Evolutionary conservation across 1,139 yeast species (phyloP), one percentile per base, ranked within the genome.

Genomic region (Protomyces pachydermus): DNA sequence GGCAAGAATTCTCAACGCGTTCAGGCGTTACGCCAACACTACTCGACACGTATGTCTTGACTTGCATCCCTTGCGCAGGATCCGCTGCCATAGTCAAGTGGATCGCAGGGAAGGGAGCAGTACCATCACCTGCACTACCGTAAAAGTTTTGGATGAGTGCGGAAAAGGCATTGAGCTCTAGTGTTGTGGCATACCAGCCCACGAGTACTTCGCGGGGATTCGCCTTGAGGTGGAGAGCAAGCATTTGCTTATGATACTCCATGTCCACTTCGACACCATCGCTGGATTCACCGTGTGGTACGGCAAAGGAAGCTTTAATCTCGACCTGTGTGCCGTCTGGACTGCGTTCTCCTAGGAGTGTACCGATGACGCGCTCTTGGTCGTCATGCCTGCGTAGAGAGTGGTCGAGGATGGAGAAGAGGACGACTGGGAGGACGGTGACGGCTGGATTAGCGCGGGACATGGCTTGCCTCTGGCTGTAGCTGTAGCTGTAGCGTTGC

Each of bases 111-210:
- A 82, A 80, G 42, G 95, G 93, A 73, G 75, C 82, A 5, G 63
- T 60, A 16, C 61, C 65, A 28, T 65, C 67, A 18, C 62, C 56
- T 50, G 60, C 63, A 23, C 78, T 72, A 54, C 86, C 80, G 76
- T 87, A 90, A 74, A 89, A 87, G 73, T 87, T 95, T 74, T 90
- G 96, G 72, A 90, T 85, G 70, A 90, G 81, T n/a, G 89, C 88
- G 32, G 95, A 84, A 73, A 87, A 82, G 67, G 84, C 81, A 76
- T 88, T 91, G 69, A 90, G 82, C 69, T 80, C 81, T 25, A 81
- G 76, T 52, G 83, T 78, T 42, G 91, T 85, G 61, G 95, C 88
- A 75, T 88, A 89, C 97, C 97, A 90, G 65, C 97, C 97, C 66
- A 90, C 81, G 64, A 90, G 88, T 60, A 82, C 80, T 71, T 86